Evolutionary conservation across 192 early-diverging fungal species (phyloP), one percentile per base, ranked within the genome.

Genomic region (Coemansia sp.): DNA sequence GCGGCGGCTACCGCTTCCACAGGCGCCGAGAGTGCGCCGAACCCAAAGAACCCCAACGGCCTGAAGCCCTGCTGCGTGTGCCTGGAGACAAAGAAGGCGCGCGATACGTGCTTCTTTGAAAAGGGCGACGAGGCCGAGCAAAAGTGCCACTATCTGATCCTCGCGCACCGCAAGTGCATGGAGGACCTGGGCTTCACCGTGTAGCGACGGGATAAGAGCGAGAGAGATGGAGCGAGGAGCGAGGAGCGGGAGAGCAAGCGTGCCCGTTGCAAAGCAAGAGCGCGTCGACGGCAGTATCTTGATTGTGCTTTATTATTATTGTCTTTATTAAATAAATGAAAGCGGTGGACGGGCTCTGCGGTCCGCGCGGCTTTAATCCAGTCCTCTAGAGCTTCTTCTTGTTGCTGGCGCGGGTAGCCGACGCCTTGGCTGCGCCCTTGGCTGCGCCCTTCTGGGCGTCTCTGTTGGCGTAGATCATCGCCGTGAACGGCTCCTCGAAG

Each of bases 1-100:
- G 34, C 20, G 3, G 47, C 18, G 4, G 36, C n/a, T 0, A 19
- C 20, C 11, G 23, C 43, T 36, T 22, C 37, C 6, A 6, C 46
- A 47, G 27, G 22, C 22, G 15, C 22, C 22, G 10, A 15, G n/a
- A n/a, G n/a, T n/a, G n/a, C n/a, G 15, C 32, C 24, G 25, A 46
- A 27, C 29, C 32, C 39, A 15, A 52, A 47, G 44, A 43, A 29
- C 42, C 56, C 56, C 2, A 13, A 39, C 11, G 45, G 44, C 19
- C 66, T 83, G 62, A 95, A 94, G 74, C 95, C 95, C 18, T 98
- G 95, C 80, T 98, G 95, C 64, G 91, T 91, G 15, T 98, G 95
- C 60, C 92, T 91, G 25, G 95, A 98, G 53, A 98, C 95, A 8
- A 91, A 94, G 61, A 89, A 84, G 63, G 82, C 74, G 30, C 83